Conservation (phyloP, 106 monocot species). For the Xerophyta viscosa region DNA sequence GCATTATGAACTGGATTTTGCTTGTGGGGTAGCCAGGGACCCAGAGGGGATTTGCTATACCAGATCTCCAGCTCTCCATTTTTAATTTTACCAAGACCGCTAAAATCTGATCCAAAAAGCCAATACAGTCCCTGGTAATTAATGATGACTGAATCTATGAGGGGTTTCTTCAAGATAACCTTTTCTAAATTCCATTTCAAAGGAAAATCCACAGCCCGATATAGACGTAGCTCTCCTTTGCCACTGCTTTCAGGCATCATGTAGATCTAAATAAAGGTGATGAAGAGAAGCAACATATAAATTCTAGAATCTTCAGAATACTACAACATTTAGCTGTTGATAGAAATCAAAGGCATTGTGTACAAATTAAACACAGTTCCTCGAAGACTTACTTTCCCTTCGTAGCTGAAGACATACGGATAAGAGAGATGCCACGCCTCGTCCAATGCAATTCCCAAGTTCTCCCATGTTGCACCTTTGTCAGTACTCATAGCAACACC, state of each 20-base stretch:
- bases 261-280: conserved; percentile 33
- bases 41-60: conserved; percentile 70
- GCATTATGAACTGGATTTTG: conserved; percentile 49
- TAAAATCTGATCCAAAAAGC: conserved; percentile 91
- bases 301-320: too few species aligned
- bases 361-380: background rate
- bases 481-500: conserved; percentile 81
- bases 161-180: conserved; percentile 63
- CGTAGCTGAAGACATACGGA: conserved; percentile 71
- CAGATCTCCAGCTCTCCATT: conserved; percentile 85
- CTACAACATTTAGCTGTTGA: too few species aligned
- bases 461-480: conserved; percentile 72
- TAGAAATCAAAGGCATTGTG: too few species aligned
- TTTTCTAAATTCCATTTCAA: conserved; percentile 73
- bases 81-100: conserved; percentile 37
- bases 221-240: conserved; percentile 79
- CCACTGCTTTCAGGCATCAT: conserved; percentile 89
- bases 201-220: conserved; percentile 71
- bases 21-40: conserved; percentile 74
- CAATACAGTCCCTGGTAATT: conserved; percentile 39
- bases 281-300: too few species aligned
- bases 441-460: conserved; percentile 72
- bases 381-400: conserved; percentile 38
- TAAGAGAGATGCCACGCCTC: conserved; percentile 96
- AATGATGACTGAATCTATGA: conserved; percentile 76